Evolutionary conservation across 2,329 filamentous ascomycete genomes (phyloP).

Genomic region (Metarhizium album): DNA sequence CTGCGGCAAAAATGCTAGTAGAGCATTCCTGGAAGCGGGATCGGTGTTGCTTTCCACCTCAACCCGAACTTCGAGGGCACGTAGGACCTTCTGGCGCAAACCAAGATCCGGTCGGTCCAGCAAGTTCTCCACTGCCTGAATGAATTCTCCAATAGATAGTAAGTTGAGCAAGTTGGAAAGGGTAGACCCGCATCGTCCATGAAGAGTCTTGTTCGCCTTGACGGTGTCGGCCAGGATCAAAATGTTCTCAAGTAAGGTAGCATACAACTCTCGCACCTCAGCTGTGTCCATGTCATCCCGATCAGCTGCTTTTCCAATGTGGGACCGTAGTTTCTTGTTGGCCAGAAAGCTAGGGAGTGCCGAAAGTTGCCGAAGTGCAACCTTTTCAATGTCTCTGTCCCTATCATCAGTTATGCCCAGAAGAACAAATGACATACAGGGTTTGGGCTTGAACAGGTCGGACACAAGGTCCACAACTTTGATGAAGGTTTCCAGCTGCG

Average conservation of each 20-base stretch:
- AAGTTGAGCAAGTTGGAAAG: constrained; percentile 74
- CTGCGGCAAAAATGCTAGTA: constrained; percentile 70
- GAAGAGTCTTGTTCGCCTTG: constrained; percentile 43
- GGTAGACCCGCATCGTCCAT: constrained; percentile 54
- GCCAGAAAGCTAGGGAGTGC: constrained; percentile 48
- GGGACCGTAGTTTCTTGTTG: constrained; percentile 43
- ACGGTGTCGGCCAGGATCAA: constrained; percentile 55
- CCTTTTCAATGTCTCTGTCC: constrained; percentile 36
- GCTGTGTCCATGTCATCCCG: constrained; percentile 54
- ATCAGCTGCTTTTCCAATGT: constrained; percentile 46
- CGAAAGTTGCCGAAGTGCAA: constrained; percentile 43
- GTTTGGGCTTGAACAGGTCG: constrained; percentile 67
- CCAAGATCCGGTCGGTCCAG: constrained; percentile 66
- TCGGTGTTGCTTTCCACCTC: constrained; percentile 62
- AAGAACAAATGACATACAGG: constrained; percentile 60
- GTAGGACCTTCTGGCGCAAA: constrained; percentile 68
- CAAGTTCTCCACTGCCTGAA: constrained; percentile 75
- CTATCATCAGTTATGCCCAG: constrained; percentile 46
- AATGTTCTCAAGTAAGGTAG: constrained; percentile 54
- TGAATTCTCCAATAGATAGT: constrained; percentile 77
- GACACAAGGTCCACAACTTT: constrained; percentile 65
- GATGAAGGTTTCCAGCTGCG: constrained; percentile 68
- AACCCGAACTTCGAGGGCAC: constrained; percentile 70
- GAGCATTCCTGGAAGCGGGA: constrained; percentile 51
- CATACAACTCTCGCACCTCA: constrained; percentile 59